Conservation (phyloP, 2,329 filamentous ascomycete species). For the Zymoseptoria pseudotritici region DNA sequence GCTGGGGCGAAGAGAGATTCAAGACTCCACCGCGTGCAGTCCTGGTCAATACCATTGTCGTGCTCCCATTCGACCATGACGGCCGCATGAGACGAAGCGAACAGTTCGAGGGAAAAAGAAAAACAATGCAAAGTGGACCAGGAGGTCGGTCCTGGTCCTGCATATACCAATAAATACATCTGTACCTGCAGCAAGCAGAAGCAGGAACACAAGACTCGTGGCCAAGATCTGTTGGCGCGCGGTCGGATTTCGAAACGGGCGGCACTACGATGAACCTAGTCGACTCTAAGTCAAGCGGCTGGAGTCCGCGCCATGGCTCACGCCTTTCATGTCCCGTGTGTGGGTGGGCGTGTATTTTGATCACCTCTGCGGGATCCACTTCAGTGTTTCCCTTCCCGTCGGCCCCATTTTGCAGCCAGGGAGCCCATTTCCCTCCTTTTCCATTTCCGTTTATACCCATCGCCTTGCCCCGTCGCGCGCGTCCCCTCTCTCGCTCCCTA, state of each 20-base stretch:
- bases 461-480: neutral
- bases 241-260: neutral
- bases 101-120: neutral
- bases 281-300: neutral
- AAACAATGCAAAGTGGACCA: neutral
- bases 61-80: neutral
- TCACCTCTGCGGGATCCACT: neutral
- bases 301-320: neutral
- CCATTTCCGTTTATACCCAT: neutral
- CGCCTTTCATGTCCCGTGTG: neutral
- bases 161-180: neutral
- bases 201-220: neutral
- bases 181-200: neutral
- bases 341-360: neutral
- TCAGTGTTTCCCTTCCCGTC: neutral
- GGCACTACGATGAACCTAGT: neutral
- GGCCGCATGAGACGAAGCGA: neutral
- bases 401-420: no score
- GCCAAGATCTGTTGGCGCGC: neutral
- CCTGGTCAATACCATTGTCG: no score
- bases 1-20: neutral
- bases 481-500: neutral
- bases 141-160: neutral
- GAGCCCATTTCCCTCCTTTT: neutral
- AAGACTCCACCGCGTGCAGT: neutral